Evolutionary conservation across 192 early-diverging fungal genomes (phyloP), one percentile per base, ranked within the genome.

Genomic region (Cetraspora pellucida): DNA sequence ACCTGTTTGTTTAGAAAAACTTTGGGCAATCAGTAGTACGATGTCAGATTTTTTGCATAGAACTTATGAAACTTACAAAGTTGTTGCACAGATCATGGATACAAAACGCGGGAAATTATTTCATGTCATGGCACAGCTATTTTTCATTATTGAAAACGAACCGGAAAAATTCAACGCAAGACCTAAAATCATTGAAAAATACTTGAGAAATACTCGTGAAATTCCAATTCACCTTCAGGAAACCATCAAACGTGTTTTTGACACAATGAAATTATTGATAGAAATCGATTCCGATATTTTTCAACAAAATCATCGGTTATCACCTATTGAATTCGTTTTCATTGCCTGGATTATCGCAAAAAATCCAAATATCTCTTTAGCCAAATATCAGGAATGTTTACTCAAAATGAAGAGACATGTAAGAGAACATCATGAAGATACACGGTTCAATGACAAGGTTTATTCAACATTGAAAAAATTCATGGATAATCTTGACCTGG

Each of bases 321-420:
- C 72, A 43, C 72, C 72, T 16, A 74, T 74, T 10, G 72, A 74
- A 43, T 74, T 74, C 31, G 72, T 74, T 5, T 74, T 74, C 31
- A 44, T 59, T 23, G 59, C 54, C 31, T 74, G 21, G 10, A 74
- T 74, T 44, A 55, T 74, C 44, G 28, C 27, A 1, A 74, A 60
- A 23, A 59, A 43, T 47, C 19, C 30, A 23, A 25, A 47, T 19
- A 23, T 47, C 7, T 27, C 27, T 8, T 8, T 68, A 21, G 31
- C 31, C 10, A 17, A 37, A 37, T 68, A 68, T 47, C 66, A 68
- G 45, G 43, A 68, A 21, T 23, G 21, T 46, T 37, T 68, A 43
- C 37, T 68, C 13, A n/a, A 47, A 44, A 68, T 68, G 66, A 68
- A 68, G 31, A 37, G 44, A 21, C 44, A 68, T 68, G 66, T 68